Evolutionary conservation across 2,329 filamentous ascomycete species (phyloP).

Genomic region (Xylariales sp.): DNA sequence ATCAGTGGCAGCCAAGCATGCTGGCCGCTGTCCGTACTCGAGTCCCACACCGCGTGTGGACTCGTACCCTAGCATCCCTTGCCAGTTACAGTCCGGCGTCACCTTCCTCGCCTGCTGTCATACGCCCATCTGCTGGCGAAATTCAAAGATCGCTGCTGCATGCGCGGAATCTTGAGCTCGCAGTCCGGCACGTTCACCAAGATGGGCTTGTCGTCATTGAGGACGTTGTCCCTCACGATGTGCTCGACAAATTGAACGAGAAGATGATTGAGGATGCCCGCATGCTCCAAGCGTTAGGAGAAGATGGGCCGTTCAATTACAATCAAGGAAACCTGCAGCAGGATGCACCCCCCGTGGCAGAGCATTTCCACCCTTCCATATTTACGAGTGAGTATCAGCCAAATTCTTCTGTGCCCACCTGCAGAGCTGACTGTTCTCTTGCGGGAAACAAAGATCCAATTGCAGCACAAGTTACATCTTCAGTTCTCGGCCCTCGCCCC

Average conservation of each 20-base stretch:
- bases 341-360: constrained; percentile 13
- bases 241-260: constrained; percentile 27
- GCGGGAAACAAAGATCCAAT: constrained; percentile 29
- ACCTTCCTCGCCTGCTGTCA: too few species aligned
- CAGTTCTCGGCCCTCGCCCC: constrained; percentile 31
- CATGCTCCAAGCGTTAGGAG: constrained; percentile 13
- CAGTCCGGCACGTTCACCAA: constrained; percentile 28
- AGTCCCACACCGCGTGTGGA: too few species aligned
- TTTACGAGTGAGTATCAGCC: constrained; percentile 15
- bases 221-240: constrained; percentile 26
- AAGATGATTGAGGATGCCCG: constrained; percentile 30
- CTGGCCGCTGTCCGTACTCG: too few species aligned
- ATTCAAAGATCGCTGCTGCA: too few species aligned
- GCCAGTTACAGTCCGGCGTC: too few species aligned
- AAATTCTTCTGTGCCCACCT: too few species aligned
- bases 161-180: constrained; percentile 28
- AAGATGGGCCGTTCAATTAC: constrained; percentile 17
- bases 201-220: constrained; percentile 32
- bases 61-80: too few species aligned
- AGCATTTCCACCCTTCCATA: constrained; percentile 12
- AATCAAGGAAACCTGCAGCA: constrained; percentile 17
- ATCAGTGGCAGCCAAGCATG: too few species aligned
- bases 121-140: too few species aligned
- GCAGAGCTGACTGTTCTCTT: too few species aligned
- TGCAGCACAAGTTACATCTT: constrained; percentile 26